Evolutionary conservation across 306 rosid genomes (phyloP).

Genomic region (Pachyrhizus erosus): DNA sequence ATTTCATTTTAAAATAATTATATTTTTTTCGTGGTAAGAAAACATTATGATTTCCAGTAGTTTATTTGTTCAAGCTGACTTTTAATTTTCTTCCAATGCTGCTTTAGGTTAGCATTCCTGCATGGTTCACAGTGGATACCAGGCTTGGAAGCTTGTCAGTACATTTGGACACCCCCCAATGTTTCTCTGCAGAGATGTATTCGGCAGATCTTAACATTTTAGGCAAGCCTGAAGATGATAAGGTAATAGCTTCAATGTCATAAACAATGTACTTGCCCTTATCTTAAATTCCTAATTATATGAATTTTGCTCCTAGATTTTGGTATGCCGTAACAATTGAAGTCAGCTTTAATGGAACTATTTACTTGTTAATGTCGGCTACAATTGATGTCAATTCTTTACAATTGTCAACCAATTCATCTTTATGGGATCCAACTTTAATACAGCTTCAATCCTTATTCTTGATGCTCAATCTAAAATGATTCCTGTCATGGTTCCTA

Average conservation of each 20-base stretch:
- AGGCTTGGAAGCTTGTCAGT: slow-evolving; percentile 97
- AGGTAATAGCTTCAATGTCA: slow-evolving; percentile 58
- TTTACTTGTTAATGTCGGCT: slow-evolving; percentile 17
- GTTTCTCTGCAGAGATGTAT: slow-evolving; percentile 99
- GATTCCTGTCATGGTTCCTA: slow-evolving; percentile 13
- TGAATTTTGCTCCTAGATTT: slow-evolving; percentile 17
- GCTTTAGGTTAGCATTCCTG: slow-evolving; percentile 94
- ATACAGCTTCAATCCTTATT: too few relatives aligned
- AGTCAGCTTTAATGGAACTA: slow-evolving; percentile 5
- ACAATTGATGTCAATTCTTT: slow-evolving; percentile 19
- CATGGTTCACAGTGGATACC: slow-evolving; percentile 98
- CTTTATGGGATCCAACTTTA: slow-evolving; percentile 20
- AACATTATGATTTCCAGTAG: neutral
- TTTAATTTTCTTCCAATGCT: slow-evolving; percentile 45
- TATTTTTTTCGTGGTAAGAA: slow-evolving; percentile 7
- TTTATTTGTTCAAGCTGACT: slow-evolving; percentile 37
- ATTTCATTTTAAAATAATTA: neutral
- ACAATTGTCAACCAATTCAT: slow-evolving; percentile 18
- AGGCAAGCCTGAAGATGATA: slow-evolving; percentile 98
- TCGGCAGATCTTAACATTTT: slow-evolving; percentile 86
- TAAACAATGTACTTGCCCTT: slow-evolving; percentile 24
- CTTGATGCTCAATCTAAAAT: slow-evolving; percentile 34
- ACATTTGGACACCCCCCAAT: slow-evolving; percentile 95
- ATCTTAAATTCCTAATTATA: slow-evolving; percentile 9
- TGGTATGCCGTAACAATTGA: slow-evolving; percentile 8